Evolutionary conservation across 345 rosid genomes (phyloP), one percentile per base, ranked within the genome.

Genomic region (Gossypium raimondii): DNA sequence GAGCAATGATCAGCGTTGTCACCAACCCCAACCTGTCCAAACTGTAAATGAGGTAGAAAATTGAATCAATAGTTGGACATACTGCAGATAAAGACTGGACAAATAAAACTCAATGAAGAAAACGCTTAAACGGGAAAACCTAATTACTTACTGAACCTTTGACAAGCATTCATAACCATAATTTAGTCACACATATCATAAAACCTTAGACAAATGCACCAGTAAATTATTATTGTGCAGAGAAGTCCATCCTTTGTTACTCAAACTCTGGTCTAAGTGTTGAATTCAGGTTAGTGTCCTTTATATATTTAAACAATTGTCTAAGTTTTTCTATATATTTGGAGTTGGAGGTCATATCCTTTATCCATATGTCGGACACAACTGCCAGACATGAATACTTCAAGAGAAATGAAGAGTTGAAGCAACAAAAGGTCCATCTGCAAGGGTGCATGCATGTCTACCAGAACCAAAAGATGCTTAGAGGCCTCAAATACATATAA

Each of bases 1-100:
- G 92, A 86, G 77, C 93, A 89, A 67, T 85, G 92, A 82, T 92
- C 97, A 27, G 81, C 67, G 76, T 86, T 89, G 72, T 92, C 86
- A 57, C 92, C 94, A 75, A 84, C 93, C 84, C 98, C 98, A 69
- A 94, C 96, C 85, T 94, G 98, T 73, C 98, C 97, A 87, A 94
- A 94, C 98, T 94, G 93, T 73, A 78, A 18, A 82, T 13, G 43
- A 34, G 55, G 68, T 22, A 72, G 63, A 73, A 73, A 13, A 59
- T 24, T 3, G 43, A 59, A 29, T 65, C 50, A 58, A 47, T 16
- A 45, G 53, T 45, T 11, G 70, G 34, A 58, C 16, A 78, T n/a
- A 27, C 47, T 18, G 13, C 56, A 58, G 11, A 56, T 60, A 34
- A 62, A 34, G 47, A 34, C 18, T 9, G 7, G 14, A 47, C 14